Evolutionary conservation across 768 basidiomycete genomes (phyloP).

Genomic region (Mycena amicta): DNA sequence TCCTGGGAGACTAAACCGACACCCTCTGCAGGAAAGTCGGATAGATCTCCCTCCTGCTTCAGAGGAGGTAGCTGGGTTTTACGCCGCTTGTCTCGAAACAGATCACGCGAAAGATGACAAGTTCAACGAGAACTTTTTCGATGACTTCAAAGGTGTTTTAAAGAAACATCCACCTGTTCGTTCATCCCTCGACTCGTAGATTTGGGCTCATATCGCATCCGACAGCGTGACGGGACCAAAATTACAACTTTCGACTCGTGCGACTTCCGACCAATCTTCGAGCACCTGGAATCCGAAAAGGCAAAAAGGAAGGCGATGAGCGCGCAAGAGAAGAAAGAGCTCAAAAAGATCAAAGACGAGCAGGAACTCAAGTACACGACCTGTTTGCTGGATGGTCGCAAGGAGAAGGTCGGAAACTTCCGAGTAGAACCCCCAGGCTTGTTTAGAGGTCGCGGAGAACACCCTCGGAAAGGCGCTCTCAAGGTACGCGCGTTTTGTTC

Average conservation of each 20-base stretch:
- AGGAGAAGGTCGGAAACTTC: conserved; percentile 99
- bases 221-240: conserved; percentile 75
- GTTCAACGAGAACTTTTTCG: conserved; percentile 96
- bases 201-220: too few relatives aligned
- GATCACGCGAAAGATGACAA: conserved; percentile 86
- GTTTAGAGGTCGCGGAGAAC: conserved; percentile 96
- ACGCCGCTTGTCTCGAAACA: conserved; percentile 88
- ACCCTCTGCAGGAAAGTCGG: conserved; percentile 60
- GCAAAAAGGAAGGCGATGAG: conserved; percentile 90
- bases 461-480: conserved; percentile 94
- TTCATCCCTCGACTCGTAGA: conserved; percentile 21
- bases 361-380: conserved; percentile 82
- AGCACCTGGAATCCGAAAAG: conserved; percentile 90
- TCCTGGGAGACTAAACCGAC: conserved; percentile 11
- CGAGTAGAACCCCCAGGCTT: conserved; percentile 97
- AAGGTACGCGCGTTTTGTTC: conserved; percentile 59
- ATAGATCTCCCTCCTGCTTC: conserved; percentile 79
- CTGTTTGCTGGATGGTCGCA: conserved; percentile 92
- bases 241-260: conserved; percentile 79
- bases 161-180: conserved; percentile 84
- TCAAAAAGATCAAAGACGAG: conserved; percentile 84
- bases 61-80: conserved; percentile 98
- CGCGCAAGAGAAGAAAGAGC: conserved; percentile 85
- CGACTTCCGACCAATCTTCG: conserved; percentile 94
- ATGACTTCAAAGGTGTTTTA: conserved; percentile 81